Conservation (phyloP, 148 eudicot species). For the Suaeda aralocaspica region DNA sequence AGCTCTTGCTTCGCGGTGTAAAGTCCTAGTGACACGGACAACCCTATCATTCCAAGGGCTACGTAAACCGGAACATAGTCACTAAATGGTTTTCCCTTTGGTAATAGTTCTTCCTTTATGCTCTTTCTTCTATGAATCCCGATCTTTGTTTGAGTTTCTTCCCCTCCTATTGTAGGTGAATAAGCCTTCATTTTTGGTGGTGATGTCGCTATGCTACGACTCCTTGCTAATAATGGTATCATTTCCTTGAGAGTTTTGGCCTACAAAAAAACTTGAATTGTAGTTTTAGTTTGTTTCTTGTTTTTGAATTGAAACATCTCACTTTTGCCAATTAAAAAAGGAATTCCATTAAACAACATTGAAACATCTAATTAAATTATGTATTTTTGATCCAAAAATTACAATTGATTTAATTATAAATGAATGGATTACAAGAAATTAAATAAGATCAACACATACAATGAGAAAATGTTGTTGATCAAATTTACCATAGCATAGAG, state of each 20-base stretch:
- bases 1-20: constrained; percentile 53
- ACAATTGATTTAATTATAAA: no score
- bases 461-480: no score
- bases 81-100: neutral
- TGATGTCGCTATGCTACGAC: constrained; percentile 14
- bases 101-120: neutral
- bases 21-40: constrained; percentile 41
- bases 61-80: constrained; percentile 56
- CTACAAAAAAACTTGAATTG: neutral
- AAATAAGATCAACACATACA: no score
- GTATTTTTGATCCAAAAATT: no score
- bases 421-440: no score
- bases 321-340: no score
- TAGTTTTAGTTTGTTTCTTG: no score
- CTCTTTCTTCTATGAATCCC: neutral
- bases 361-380: no score
- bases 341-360: no score
- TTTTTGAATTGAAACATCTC: no score
- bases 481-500: no score
- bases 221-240: neutral
- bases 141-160: neutral
- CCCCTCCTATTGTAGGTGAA: constrained; percentile 19
- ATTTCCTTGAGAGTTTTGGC: neutral
- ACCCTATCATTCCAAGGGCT: constrained; percentile 46
- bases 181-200: constrained; percentile 37